Percentiles rank a stretch among this genome's conserved stretches.
phyloP scores from a whole-genome alignment of 305 asterid genomes.

The Fraxinus angustifolia region DNA sequence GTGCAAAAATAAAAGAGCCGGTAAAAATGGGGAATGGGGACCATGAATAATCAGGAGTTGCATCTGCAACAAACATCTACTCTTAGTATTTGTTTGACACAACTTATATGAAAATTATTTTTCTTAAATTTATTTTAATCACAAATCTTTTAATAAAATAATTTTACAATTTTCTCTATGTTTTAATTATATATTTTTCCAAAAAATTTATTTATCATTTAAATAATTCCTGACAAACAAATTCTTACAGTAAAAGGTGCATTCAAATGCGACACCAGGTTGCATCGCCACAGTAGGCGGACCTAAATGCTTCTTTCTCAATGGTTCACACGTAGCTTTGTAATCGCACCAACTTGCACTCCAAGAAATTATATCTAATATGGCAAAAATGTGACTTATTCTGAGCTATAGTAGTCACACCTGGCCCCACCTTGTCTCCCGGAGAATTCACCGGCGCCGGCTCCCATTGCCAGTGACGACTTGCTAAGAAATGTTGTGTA shows the following conservation, averaged over 20 bases:
- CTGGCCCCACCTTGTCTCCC: background rate
- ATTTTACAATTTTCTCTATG: too few species aligned
- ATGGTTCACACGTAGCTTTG: background rate
- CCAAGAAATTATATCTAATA: background rate
- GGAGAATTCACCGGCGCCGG: background rate
- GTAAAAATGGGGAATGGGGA: too few species aligned
- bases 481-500: background rate
- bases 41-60: too few species aligned
- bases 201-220: too few species aligned
- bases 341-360: background rate
- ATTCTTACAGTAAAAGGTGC: background rate
- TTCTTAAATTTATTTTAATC: too few species aligned
- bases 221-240: too few species aligned
- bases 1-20: too few species aligned
- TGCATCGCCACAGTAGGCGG: background rate
- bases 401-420: background rate
- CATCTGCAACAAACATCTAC: too few species aligned
- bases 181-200: too few species aligned
- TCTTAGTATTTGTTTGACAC: too few species aligned
- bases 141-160: too few species aligned
- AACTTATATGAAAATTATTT: too few species aligned
- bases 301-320: background rate
- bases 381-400: background rate
- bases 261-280: background rate
- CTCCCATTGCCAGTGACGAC: background rate